phyloP scores from a whole-genome alignment of 352 stramenopile species.

The Plasmopara muralis region DNA sequence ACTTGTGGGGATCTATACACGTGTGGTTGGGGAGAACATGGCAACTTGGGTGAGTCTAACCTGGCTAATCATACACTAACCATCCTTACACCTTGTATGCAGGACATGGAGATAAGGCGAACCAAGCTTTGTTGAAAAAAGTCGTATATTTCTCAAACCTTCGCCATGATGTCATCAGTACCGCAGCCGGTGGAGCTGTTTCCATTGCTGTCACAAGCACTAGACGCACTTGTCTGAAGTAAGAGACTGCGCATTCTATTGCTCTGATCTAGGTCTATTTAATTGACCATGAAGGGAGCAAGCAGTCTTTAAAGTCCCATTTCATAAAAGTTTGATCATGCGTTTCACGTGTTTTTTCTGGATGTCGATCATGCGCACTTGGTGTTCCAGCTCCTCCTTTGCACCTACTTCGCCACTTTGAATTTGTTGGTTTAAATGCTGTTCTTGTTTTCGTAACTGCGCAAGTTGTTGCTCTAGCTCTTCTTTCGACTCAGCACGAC shows the following conservation, averaged over 20 bases:
- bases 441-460: conserved; percentile 30
- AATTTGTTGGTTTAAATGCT: conserved; percentile 24
- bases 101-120: conserved; percentile 59
- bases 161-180: conserved; percentile 24
- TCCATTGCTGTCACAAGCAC: conserved; percentile 41
- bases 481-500: conserved; percentile 25
- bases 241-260: neutral
- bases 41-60: conserved; percentile 59
- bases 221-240: neutral
- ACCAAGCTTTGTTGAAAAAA: conserved; percentile 27
- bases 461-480: conserved; percentile 38
- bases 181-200: conserved; percentile 52
- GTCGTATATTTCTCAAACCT: conserved; percentile 42
- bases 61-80: no score
- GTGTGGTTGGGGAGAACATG: conserved; percentile 79
- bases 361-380: conserved; percentile 48
- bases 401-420: conserved; percentile 7
- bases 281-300: no score
- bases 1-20: conserved; percentile 52
- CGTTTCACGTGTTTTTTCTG: conserved; percentile 50
- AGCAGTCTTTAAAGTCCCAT: neutral
- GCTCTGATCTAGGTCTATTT: neutral
- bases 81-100: neutral
- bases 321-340: conserved; percentile 38
- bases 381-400: conserved; percentile 36